These are phyloP conservation scores for Suillus subalutaceus DNA, from an alignment of 768 basidiomycete species.

Conservation along the genomic window DNA sequence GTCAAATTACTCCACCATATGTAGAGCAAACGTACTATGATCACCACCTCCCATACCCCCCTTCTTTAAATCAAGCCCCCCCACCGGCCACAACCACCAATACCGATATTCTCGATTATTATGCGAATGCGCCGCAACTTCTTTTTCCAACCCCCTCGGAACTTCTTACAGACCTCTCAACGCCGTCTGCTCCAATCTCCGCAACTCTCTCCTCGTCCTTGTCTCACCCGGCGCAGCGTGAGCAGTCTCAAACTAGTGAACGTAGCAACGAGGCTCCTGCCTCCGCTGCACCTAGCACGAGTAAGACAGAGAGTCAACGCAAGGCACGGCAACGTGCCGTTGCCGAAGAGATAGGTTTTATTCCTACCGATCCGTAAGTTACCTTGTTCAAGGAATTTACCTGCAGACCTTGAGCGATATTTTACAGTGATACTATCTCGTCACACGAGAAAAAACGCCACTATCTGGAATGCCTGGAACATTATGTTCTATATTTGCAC, in stretches of 20 bases:
- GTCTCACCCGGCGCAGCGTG: background rate
- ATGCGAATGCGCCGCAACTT: slow-evolving; percentile 25
- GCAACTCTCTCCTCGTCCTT: slow-evolving; percentile 1
- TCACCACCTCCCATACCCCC: slow-evolving; percentile 20
- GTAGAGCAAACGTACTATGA: slow-evolving; percentile 11
- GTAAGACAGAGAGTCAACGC: slow-evolving; percentile 51
- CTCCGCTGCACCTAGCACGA: slow-evolving; percentile 11
- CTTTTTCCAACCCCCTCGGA: slow-evolving; percentile 72
- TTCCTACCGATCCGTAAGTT: slow-evolving; percentile 64
- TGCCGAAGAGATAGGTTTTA: slow-evolving; percentile 57
- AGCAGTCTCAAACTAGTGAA: background rate
- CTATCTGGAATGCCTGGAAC: slow-evolving; percentile 73
- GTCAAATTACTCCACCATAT: slow-evolving; percentile 13
- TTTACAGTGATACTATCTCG: slow-evolving; percentile 64
- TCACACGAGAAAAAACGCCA: slow-evolving; percentile 79
- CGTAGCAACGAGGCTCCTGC: background rate
- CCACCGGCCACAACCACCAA: background rate
- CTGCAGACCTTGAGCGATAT: background rate
- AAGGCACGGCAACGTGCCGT: slow-evolving; percentile 61
- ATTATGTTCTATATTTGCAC: slow-evolving; percentile 69
- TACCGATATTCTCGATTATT: slow-evolving; percentile 24
- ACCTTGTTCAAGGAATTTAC: background rate
- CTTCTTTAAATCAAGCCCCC: slow-evolving; percentile 9
- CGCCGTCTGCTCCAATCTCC: slow-evolving; percentile 9
- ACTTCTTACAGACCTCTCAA: slow-evolving; percentile 49